Evolutionary conservation across 202 grass and related monocot genomes (phyloP).

Genomic region (Tripidium arundinaceum): DNA sequence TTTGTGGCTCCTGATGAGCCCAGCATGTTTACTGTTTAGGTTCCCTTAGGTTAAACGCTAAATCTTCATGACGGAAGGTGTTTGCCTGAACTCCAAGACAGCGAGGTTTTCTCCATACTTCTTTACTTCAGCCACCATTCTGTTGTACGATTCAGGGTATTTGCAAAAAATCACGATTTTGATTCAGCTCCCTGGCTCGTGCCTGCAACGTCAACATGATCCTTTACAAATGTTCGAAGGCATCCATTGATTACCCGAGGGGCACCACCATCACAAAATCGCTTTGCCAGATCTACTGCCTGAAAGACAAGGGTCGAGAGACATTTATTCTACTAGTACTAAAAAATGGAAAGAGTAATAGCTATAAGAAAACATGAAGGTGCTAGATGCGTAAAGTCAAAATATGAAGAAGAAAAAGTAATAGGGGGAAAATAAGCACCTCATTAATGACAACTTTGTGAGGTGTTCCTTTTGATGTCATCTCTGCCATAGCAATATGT

Average conservation of each 20-base stretch:
- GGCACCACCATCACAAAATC: conserved; percentile 86
- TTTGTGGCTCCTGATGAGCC: not conserved
- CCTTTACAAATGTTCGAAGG: conserved; percentile 80
- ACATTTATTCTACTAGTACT: not conserved
- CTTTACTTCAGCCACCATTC: not conserved
- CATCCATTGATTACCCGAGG: conserved; percentile 93
- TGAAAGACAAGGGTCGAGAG: conserved; percentile 23
- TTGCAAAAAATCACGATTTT: conserved; percentile 32
- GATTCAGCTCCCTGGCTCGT: conserved; percentile 27
- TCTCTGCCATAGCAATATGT: conserved; percentile 98
- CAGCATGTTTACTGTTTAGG: not conserved
- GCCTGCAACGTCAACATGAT: conserved; percentile 18
- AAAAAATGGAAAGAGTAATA: not conserved
- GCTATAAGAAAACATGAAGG: not conserved
- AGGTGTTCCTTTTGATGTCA: conserved; percentile 73
- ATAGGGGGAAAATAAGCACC: conserved; percentile 27
- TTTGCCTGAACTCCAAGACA: not conserved
- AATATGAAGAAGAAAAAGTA: not conserved
- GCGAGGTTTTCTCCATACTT: conserved; percentile 10
- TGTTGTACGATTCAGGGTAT: not conserved
- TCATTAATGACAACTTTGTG: conserved; percentile 96
- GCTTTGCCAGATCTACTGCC: conserved; percentile 94
- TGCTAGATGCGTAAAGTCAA: not conserved
- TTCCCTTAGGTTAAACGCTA: not conserved
- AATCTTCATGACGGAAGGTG: conserved; percentile 9